These are phyloP conservation scores for Boechera retrofracta DNA, from an alignment of 345 rosid genomes.

Conservation along the genomic window DNA sequence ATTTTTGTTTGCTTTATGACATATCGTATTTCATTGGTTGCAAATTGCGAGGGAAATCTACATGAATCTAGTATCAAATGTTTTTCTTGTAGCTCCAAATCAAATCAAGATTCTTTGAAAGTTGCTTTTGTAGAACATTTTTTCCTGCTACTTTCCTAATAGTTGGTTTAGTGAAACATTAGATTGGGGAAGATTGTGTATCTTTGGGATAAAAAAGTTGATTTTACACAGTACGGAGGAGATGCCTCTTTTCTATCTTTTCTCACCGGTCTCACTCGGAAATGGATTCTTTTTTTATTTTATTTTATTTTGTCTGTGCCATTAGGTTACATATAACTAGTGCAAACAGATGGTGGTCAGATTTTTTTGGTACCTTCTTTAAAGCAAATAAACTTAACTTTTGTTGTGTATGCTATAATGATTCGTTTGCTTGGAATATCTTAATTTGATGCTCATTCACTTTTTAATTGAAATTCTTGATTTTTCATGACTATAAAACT, in stretches of 20 bases:
- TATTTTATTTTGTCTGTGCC: constrained; percentile 22
- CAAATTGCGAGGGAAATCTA: constrained; percentile 40
- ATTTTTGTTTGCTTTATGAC: constrained; percentile 43
- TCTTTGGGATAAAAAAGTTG: constrained; percentile 37
- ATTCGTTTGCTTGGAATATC: constrained; percentile 25
- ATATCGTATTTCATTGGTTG: constrained; percentile 30
- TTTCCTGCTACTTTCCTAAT: constrained; percentile 29
- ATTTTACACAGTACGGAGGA: constrained; percentile 16
- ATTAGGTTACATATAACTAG: constrained; percentile 27
- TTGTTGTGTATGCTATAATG: constrained; percentile 20
- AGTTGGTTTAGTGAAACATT: constrained; percentile 33
- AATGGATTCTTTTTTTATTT: constrained; percentile 9
- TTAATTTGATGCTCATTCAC: constrained; percentile 27
- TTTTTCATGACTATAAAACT: background rate
- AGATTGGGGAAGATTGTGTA: constrained; percentile 32
- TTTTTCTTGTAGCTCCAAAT: constrained; percentile 39
- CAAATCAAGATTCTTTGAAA: constrained; percentile 42
- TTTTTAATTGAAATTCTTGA: background rate
- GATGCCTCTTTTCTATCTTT: constrained; percentile 27
- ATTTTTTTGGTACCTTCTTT: constrained; percentile 11
- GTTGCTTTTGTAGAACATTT: constrained; percentile 20
- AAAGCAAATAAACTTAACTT: constrained; percentile 31
- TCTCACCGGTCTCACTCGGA: constrained; percentile 29
- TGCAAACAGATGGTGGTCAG: constrained; percentile 18
- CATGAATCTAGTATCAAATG: constrained; percentile 43